Conservation (phyloP, 1,139 yeast species). For the Debaryomyces fabryi region DNA sequence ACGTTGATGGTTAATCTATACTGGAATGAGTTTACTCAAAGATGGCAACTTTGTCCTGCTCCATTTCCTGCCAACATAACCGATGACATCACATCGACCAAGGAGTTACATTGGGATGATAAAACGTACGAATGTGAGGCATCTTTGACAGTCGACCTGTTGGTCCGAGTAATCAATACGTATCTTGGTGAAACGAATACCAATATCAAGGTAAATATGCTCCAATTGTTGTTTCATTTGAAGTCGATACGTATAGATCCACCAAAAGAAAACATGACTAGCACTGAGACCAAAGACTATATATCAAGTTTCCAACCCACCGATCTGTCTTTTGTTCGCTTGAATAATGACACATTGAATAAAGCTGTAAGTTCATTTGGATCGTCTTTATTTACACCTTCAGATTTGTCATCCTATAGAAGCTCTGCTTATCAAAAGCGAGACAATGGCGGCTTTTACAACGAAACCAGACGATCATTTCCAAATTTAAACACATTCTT, state of each 20-base stretch:
- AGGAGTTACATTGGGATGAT: conserved; percentile 32
- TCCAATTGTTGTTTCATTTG: conserved; percentile 56
- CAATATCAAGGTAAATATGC: conserved; percentile 53
- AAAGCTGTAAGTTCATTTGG: conserved; percentile 26
- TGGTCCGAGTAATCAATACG: conserved; percentile 37
- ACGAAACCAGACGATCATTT: conserved; percentile 21
- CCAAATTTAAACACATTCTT: conserved; percentile 52
- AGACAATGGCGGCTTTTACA: conserved; percentile 20
- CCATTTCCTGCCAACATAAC: conserved; percentile 39
- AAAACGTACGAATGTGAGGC: conserved; percentile 43
- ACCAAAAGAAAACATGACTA: not conserved
- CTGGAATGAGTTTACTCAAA: conserved; percentile 54
- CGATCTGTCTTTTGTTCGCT: not conserved
- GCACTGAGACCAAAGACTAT: not conserved
- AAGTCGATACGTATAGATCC: conserved; percentile 22
- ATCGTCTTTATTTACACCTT: conserved; percentile 31
- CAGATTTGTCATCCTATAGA: conserved; percentile 17
- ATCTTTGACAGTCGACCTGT: conserved; percentile 40
- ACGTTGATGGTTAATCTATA: conserved; percentile 63
- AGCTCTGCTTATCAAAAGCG: conserved; percentile 8
- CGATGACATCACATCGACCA: conserved; percentile 12
- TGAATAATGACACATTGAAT: conserved; percentile 35
- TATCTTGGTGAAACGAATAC: conserved; percentile 56
- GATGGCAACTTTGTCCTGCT: conserved; percentile 76
- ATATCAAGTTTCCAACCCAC: not conserved